Evolutionary conservation across 371 early-diverging fungal genomes (phyloP).

Genomic region (Circinella umbellata): DNA sequence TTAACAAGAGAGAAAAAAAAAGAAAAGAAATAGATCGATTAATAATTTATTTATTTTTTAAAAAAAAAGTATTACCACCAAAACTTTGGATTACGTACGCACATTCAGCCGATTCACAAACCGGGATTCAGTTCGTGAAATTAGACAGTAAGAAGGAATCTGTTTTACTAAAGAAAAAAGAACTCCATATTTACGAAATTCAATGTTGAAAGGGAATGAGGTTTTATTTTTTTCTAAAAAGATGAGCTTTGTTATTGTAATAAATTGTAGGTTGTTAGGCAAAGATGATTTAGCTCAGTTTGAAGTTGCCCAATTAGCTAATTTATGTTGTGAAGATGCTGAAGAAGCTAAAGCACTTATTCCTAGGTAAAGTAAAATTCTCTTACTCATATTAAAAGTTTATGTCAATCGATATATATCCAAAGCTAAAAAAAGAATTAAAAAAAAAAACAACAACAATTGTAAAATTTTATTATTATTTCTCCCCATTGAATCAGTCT

Average conservation of each 20-base stretch:
- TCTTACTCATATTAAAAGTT: too few relatives aligned
- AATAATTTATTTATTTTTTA: too few relatives aligned
- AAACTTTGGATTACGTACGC: constrained; percentile 81
- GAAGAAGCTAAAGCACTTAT: constrained; percentile 75
- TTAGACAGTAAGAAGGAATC: constrained; percentile 67
- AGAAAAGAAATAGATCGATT: not conserved
- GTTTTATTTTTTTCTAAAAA: not conserved
- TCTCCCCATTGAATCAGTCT: constrained; percentile 11
- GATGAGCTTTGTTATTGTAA: constrained; percentile 5
- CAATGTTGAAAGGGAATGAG: constrained; percentile 16
- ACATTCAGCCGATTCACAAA: constrained; percentile 84
- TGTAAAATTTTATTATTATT: too few relatives aligned
- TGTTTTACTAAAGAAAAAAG: not conserved
- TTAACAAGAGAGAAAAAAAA: not conserved
- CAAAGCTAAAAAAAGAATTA: too few relatives aligned
- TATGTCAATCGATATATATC: too few relatives aligned
- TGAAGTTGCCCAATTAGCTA: constrained; percentile 88
- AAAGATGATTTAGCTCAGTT: constrained; percentile 73
- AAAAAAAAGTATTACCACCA: constrained; percentile 66
- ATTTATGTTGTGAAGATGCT: constrained; percentile 85
- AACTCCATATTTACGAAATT: too few relatives aligned
- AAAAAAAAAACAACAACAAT: too few relatives aligned
- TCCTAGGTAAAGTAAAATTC: constrained; percentile 34
- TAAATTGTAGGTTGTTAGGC: constrained; percentile 50
- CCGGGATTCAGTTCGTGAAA: constrained; percentile 84